Conservation (phyloP, 2,329 filamentous ascomycete genomes). For the Talaromyces sp. region DNA sequence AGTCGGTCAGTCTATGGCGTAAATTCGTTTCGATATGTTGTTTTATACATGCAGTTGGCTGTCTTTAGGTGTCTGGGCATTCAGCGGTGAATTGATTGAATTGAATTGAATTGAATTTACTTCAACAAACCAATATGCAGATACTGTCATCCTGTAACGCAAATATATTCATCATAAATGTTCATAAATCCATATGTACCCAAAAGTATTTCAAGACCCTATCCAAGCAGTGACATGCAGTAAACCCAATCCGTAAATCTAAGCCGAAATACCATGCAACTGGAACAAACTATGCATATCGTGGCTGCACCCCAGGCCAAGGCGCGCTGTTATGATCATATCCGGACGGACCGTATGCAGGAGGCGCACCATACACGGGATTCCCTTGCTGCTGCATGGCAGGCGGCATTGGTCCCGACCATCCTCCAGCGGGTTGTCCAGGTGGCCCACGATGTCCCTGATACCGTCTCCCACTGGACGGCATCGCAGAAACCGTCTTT, state of each 20-base stretch:
- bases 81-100: slow-evolving; percentile 6
- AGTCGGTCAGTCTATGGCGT: slow-evolving; percentile 4
- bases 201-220: not conserved
- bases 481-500: not conserved
- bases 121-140: not conserved
- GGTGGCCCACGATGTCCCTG: not conserved
- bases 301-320: slow-evolving; percentile 9
- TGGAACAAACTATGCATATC: slow-evolving; percentile 13
- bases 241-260: not conserved
- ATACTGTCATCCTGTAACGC: not conserved
- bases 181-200: not conserved
- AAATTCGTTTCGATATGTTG: not conserved
- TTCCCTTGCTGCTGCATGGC: slow-evolving; percentile 16
- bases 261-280: not conserved
- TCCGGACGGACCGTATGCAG: slow-evolving; percentile 15
- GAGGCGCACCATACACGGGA: slow-evolving; percentile 7
- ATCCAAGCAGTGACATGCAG: not conserved
- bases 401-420: slow-evolving; percentile 20
- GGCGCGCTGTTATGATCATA: slow-evolving; percentile 1
- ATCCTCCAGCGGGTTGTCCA: not conserved
- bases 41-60: not conserved
- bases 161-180: not conserved
- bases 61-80: not conserved
- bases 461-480: not conserved
- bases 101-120: not conserved